Percentiles rank a stretch among this genome's conserved stretches.
Conservation (phyloP, 352 stramenopile genomes). For the Globisporangium canariense region DNA sequence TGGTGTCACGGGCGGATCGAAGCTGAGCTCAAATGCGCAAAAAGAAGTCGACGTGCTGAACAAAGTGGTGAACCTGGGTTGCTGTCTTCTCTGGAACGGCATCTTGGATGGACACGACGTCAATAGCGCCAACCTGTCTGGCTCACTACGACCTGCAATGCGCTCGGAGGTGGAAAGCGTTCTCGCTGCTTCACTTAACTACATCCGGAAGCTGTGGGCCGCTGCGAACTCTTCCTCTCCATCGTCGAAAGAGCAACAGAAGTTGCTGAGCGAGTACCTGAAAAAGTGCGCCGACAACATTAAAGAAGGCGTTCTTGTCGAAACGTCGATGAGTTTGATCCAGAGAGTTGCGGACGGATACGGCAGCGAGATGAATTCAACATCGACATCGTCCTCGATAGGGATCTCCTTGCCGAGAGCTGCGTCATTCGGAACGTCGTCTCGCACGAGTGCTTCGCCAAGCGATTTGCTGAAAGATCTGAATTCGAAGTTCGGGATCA, state of each 20-base stretch:
- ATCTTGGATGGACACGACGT: slow-evolving; percentile 34
- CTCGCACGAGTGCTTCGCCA: slow-evolving; percentile 35
- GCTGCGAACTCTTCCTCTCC: slow-evolving; percentile 37
- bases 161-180: slow-evolving; percentile 48
- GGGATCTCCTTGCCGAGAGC: slow-evolving; percentile 31
- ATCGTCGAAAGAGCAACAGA: slow-evolving; percentile 67
- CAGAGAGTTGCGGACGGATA: slow-evolving; percentile 57
- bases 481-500: slow-evolving; percentile 55
- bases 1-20: slow-evolving; percentile 48
- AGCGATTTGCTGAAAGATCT: slow-evolving; percentile 66
- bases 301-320: slow-evolving; percentile 41
- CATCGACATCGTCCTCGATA: slow-evolving; percentile 33
- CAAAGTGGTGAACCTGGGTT: slow-evolving; percentile 70
- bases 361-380: slow-evolving; percentile 32
- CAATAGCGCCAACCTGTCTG: slow-evolving; percentile 17
- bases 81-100: slow-evolving; percentile 79
- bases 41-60: slow-evolving; percentile 71
- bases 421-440: slow-evolving; percentile 17
- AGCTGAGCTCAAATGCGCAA: slow-evolving; percentile 40
- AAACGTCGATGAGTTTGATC: slow-evolving; percentile 79
- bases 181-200: slow-evolving; percentile 69
- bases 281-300: slow-evolving; percentile 74
- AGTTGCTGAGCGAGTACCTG: slow-evolving; percentile 69
- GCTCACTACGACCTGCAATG: slow-evolving; percentile 30
- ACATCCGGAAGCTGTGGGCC: slow-evolving; percentile 65